Conservation (phyloP, 2,329 filamentous ascomycete species). For the Fusarium bulbicola region DNA sequence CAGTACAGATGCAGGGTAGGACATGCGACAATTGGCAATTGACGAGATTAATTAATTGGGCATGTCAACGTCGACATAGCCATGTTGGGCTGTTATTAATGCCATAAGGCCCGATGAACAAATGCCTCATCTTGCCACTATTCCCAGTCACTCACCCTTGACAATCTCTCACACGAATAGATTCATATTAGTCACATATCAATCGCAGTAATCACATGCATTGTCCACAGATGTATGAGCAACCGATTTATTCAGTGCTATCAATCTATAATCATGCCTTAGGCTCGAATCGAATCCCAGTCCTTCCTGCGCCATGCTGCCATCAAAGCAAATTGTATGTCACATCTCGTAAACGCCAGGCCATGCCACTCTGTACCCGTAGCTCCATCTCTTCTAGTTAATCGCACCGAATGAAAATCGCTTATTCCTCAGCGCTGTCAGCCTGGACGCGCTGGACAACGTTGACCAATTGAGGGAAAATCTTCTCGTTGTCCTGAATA, state of each 20-base stretch:
- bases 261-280: slow-evolving; percentile 31
- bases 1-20: background rate
- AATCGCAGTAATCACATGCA: background rate
- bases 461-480: slow-evolving; percentile 78
- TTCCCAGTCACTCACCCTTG: background rate
- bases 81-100: background rate
- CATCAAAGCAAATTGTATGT: slow-evolving; percentile 24
- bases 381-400: slow-evolving; percentile 22
- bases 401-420: background rate
- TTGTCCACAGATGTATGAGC: background rate
- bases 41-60: background rate
- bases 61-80: background rate
- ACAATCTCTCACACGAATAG: accelerated
- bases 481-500: slow-evolving; percentile 77
- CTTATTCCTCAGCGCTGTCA: slow-evolving; percentile 60
- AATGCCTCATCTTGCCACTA: background rate
- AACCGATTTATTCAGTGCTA: slow-evolving; percentile 29
- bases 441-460: slow-evolving; percentile 86
- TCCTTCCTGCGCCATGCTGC: slow-evolving; percentile 42
- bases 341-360: slow-evolving; percentile 41
- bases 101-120: background rate
- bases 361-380: slow-evolving; percentile 18
- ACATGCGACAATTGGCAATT: background rate
- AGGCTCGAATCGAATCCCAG: slow-evolving; percentile 18
- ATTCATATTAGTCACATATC: background rate